Evolutionary conservation across 768 basidiomycete species (phyloP), one percentile per base, ranked within the genome.

Genomic region (Suillus alpinus): DNA sequence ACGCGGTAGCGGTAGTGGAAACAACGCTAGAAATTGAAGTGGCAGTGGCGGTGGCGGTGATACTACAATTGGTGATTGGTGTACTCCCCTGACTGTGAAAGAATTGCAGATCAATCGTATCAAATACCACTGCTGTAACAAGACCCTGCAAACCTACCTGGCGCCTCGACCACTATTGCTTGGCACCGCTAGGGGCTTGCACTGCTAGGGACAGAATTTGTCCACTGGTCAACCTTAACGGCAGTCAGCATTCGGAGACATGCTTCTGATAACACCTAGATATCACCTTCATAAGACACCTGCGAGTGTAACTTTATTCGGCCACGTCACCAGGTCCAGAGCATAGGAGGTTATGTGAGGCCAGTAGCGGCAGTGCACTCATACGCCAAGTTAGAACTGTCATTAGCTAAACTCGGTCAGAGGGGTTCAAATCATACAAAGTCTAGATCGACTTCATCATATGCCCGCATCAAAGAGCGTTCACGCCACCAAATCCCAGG

Each of bases 121-220:
- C 39, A 10, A 36, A 59, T 18, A 2, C 41, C 50, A 32, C 31
- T 58, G 18, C n/a, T 52, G 47, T 50, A 16, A 16, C 39, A 32
- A 52, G 40, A 4, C 29, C 43, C 39, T 13, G 50, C 50, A 31
- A 8, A 74, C 83, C 62, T 70, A 89, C 87, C 18, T 81, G 32
- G 86, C 80, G 62, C 82, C 82, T 87, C 85, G 88, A 47, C 87
- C 86, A n/a, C 78, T 77, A 66, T 78, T 84, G 13, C 69, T n/a
- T 43, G n/a, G 81, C 72, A 63, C 79, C 79, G 55, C 49, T 50
- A 50, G 49, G 49, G 49, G 13, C 69, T n/a, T 37, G 81, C 72
- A 63, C 79, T 79, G 56, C 67, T 75, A 36, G 87, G 86, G 32
- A 77, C 75, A 18, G 74, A 67, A 6, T 78, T 74, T 18, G 88